Percentiles rank a stretch among this genome's conserved stretches.
Evolutionary conservation across 345 rosid species (phyloP).

Genomic region (Lepidium didymum): DNA sequence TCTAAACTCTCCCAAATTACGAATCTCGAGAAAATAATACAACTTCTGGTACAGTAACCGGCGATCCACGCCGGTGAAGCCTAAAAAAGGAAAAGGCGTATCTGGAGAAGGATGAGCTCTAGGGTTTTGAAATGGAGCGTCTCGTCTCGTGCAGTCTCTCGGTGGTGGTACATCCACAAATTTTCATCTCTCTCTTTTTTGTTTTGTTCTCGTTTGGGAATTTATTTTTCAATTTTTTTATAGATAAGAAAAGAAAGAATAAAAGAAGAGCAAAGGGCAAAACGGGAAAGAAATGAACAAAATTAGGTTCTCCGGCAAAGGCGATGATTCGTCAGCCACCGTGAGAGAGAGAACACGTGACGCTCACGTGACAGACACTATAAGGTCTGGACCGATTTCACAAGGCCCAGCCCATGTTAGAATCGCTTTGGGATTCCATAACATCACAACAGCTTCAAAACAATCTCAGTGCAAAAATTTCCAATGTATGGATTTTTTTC

Average conservation of each 20-base stretch:
- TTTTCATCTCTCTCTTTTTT: neutral
- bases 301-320: neutral
- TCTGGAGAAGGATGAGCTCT: neutral
- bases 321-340: constrained; percentile 2
- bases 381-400: neutral
- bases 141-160: constrained; percentile 9
- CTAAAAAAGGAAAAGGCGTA: neutral
- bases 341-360: constrained; percentile 11
- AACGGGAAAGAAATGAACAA: constrained; percentile 6
- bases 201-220: neutral
- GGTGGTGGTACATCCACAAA: constrained; percentile 6
- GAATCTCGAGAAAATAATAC: neutral
- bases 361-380: constrained; percentile 6
- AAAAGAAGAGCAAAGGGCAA: constrained; percentile 21
- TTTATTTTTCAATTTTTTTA: neutral
- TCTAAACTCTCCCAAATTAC: neutral
- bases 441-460: neutral
- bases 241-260: constrained; percentile 19
- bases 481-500: neutral
- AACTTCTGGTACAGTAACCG: neutral
- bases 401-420: neutral
- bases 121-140: constrained; percentile 21
- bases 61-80: constrained; percentile 17
- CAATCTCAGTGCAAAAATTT: neutral
- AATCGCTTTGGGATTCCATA: neutral